Conservation (phyloP, 805 yeast genomes). For the Candida tibetensis region DNA sequence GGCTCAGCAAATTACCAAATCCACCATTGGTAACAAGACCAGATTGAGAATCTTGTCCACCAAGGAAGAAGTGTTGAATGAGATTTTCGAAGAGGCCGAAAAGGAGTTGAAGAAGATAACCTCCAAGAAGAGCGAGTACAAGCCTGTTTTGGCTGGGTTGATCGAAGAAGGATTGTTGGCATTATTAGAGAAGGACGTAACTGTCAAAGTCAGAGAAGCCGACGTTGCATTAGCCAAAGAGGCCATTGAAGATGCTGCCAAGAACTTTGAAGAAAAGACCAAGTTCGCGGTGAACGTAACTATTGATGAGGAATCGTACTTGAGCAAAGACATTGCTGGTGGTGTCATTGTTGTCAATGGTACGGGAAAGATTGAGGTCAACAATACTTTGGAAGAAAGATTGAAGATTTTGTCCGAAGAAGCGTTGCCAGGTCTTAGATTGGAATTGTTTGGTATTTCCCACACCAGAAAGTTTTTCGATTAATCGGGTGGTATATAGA, state of each 20-base stretch:
- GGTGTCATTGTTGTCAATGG: slow-evolving; percentile 75
- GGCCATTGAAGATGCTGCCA: slow-evolving; percentile 59
- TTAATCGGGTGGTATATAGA: too few species aligned
- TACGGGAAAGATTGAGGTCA: slow-evolving; percentile 79
- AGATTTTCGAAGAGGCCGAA: slow-evolving; percentile 70
- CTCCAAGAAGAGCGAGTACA: slow-evolving; percentile 56
- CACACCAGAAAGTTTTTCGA: slow-evolving; percentile 87
- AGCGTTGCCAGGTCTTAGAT: slow-evolving; percentile 88
- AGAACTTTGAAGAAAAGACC: slow-evolving; percentile 61
- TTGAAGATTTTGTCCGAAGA: slow-evolving; percentile 75
- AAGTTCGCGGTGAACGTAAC: slow-evolving; percentile 53
- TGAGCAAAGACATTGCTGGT: slow-evolving; percentile 71
- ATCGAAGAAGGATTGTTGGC: slow-evolving; percentile 74
- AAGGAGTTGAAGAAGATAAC: slow-evolving; percentile 57
- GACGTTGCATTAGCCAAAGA: slow-evolving; percentile 62
- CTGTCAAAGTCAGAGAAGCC: slow-evolving; percentile 62
- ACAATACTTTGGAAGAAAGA: slow-evolving; percentile 94
- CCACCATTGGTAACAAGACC: slow-evolving; percentile 93
- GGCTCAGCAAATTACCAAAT: slow-evolving; percentile 92
- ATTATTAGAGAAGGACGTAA: slow-evolving; percentile 67
- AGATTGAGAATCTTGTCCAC: slow-evolving; percentile 86
- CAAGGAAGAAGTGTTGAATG: slow-evolving; percentile 71
- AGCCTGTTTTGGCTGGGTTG: slow-evolving; percentile 67
- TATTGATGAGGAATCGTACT: slow-evolving; percentile 54
- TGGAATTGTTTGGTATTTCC: slow-evolving; percentile 85